These are phyloP conservation scores for Cutaneotrichosporon dermatis DNA, from an alignment of 1,284 basidiomycete genomes.

Conservation along the genomic window DNA sequence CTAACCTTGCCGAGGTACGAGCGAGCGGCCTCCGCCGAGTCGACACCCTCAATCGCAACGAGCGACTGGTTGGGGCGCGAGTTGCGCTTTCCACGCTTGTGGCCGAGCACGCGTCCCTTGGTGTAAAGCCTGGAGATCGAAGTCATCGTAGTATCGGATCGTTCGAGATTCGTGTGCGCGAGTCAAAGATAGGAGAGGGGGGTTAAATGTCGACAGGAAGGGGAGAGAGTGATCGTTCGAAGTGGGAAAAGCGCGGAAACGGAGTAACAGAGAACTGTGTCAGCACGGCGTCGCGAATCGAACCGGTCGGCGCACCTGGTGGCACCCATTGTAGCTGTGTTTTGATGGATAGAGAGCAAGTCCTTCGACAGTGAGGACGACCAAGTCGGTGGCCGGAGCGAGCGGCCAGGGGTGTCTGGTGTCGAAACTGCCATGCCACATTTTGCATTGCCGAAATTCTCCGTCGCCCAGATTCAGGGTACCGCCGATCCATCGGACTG, in stretches of 20 bases:
- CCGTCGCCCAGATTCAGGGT: too few relatives aligned
- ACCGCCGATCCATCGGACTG: too few relatives aligned
- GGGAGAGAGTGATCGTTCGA: neutral
- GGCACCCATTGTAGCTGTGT: slow-evolving; percentile 8
- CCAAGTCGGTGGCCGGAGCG: neutral
- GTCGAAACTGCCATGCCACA: too few relatives aligned
- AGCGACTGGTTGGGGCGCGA: slow-evolving; percentile 91
- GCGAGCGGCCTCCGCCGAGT: slow-evolving; percentile 87
- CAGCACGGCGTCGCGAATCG: neutral
- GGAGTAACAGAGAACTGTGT: neutral
- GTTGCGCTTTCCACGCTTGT: slow-evolving; percentile 98
- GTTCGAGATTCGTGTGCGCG: too few relatives aligned
- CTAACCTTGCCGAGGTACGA: slow-evolving; percentile 98
- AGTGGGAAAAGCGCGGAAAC: neutral
- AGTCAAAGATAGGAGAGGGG: too few relatives aligned
- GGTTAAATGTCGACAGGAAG: too few relatives aligned
- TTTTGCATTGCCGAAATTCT: too few relatives aligned
- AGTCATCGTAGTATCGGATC: neutral
- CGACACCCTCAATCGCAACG: slow-evolving; percentile 95
- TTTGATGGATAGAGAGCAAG: slow-evolving; percentile 4
- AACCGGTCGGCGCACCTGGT: slow-evolving; percentile 4
- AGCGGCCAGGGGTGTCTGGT: neutral
- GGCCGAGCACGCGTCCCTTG: slow-evolving; percentile 95
- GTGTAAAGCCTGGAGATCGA: slow-evolving; percentile 69
- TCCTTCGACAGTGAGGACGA: slow-evolving; percentile 1